Evolutionary conservation across 1,284 basidiomycete species (phyloP).

Genomic region (Austroboletus novae-zelandiae): DNA sequence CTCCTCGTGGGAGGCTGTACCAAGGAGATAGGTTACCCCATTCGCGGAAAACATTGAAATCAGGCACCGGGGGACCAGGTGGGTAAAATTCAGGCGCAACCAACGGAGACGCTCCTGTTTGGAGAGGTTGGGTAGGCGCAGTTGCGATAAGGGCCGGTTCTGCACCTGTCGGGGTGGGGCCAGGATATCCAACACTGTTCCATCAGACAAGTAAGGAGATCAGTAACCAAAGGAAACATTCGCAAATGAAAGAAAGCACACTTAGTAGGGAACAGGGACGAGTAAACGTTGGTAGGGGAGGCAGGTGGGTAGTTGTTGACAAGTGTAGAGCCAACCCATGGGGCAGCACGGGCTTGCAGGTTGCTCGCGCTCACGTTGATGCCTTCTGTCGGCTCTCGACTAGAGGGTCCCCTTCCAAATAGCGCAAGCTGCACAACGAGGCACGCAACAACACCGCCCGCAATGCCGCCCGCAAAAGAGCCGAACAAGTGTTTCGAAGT

Average conservation of each 20-base stretch:
- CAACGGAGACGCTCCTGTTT: slow-evolving; percentile 68
- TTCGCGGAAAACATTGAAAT: slow-evolving; percentile 65
- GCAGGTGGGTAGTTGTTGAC: background rate
- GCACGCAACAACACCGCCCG: slow-evolving; percentile 10
- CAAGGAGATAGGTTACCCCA: slow-evolving; percentile 88
- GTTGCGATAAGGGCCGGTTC: slow-evolving; percentile 79
- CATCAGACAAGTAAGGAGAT: background rate
- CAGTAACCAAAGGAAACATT: background rate
- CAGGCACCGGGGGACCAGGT: too few relatives aligned
- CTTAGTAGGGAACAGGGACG: slow-evolving; percentile 3
- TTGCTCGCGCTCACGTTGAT: background rate
- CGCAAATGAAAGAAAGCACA: slow-evolving; percentile 5
- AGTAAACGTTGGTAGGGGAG: background rate
- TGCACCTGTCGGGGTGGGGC: slow-evolving; percentile 80
- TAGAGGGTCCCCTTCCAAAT: slow-evolving; percentile 11
- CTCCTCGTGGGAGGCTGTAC: slow-evolving; percentile 66
- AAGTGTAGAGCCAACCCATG: background rate
- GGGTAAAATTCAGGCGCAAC: slow-evolving; percentile 41
- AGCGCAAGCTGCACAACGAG: slow-evolving; percentile 26
- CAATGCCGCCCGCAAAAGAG: slow-evolving; percentile 28
- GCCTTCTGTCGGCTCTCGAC: too few relatives aligned
- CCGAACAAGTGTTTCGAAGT: slow-evolving; percentile 22
- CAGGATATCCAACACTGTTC: slow-evolving; percentile 70
- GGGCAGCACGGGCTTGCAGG: background rate
- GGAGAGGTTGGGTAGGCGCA: slow-evolving; percentile 72